Evolutionary conservation across 1,139 yeast species (phyloP).

Genomic region (Schizosaccharomyces versatilis): DNA sequence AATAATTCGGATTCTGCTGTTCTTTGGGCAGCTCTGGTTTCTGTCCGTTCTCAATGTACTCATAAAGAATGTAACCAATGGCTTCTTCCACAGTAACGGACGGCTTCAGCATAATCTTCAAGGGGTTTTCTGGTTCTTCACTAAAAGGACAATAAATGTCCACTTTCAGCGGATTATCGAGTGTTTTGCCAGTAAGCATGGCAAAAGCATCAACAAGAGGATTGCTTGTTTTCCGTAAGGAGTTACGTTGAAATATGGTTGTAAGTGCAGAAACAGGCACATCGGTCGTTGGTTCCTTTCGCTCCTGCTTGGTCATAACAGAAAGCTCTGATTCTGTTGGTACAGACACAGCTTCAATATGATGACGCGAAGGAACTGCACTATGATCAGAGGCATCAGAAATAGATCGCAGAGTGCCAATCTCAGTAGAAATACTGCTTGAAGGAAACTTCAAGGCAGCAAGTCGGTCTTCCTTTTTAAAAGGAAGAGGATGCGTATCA

Average conservation of each 20-base stretch:
- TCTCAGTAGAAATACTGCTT: slow-evolving; percentile 18
- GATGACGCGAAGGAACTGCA: no score
- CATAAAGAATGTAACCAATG: slow-evolving; percentile 23
- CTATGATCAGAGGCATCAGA: not conserved
- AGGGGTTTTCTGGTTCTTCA: slow-evolving; percentile 17
- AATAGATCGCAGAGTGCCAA: not conserved
- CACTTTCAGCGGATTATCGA: slow-evolving; percentile 19
- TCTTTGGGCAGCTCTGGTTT: slow-evolving; percentile 18
- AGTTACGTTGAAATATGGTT: not conserved
- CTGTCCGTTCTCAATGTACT: slow-evolving; percentile 17
- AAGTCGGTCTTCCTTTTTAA: no score
- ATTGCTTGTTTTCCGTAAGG: slow-evolving; percentile 11
- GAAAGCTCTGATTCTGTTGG: no score
- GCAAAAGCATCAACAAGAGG: slow-evolving; percentile 23
- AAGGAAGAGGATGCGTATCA: no score
- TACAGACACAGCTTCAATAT: no score
- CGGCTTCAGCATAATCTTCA: slow-evolving; percentile 21
- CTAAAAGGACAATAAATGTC: slow-evolving; percentile 23
- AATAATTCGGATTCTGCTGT: slow-evolving; percentile 19
- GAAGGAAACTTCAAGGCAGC: no score
- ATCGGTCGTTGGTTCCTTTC: no score
- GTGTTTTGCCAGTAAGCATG: slow-evolving; percentile 22
- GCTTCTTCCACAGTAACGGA: slow-evolving; percentile 23
- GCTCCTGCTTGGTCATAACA: no score
- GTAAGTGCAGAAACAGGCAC: not conserved